These are phyloP conservation scores for Golubevia sp. DNA, from an alignment of 1,284 basidiomycete genomes.

Conservation along the genomic window DNA sequence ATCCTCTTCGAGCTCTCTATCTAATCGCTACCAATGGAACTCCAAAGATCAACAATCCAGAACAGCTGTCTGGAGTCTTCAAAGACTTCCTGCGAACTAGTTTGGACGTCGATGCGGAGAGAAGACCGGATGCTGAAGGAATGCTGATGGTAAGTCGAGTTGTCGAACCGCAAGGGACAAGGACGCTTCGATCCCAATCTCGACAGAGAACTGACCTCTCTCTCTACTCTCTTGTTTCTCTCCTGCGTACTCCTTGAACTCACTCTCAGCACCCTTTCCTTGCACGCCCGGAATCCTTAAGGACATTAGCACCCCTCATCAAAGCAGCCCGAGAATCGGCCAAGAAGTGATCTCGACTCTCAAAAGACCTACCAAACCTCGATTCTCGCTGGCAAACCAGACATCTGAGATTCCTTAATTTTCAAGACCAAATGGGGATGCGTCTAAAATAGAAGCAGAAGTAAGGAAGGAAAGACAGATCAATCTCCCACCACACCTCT, in stretches of 20 bases:
- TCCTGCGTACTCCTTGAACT: slow-evolving; percentile 8
- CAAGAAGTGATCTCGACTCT: no score
- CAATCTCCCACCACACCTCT: no score
- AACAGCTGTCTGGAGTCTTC: slow-evolving; percentile 83
- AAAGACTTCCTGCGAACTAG: slow-evolving; percentile 85
- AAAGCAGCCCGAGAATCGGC: slow-evolving; percentile 79
- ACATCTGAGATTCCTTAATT: no score
- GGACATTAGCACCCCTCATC: slow-evolving; percentile 86
- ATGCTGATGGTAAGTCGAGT: slow-evolving; percentile 71
- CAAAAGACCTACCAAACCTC: no score
- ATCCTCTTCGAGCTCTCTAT: slow-evolving; percentile 69
- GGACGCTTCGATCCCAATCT: no score
- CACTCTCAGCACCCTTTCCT: slow-evolving; percentile 79
- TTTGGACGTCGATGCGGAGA: slow-evolving; percentile 93
- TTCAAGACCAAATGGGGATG: no score
- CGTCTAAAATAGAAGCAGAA: no score
- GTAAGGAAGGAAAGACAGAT: no score
- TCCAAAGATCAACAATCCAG: slow-evolving; percentile 92
- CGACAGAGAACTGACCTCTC: not conserved
- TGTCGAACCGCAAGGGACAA: not conserved
- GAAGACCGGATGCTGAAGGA: slow-evolving; percentile 82
- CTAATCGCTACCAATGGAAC: slow-evolving; percentile 98
- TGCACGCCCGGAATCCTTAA: slow-evolving; percentile 75
- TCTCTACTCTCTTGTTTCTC: slow-evolving; percentile 5
- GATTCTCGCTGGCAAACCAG: no score